Conservation (phyloP, 176 grass and related monocot genomes). For the Alloteropsis semialata region DNA sequence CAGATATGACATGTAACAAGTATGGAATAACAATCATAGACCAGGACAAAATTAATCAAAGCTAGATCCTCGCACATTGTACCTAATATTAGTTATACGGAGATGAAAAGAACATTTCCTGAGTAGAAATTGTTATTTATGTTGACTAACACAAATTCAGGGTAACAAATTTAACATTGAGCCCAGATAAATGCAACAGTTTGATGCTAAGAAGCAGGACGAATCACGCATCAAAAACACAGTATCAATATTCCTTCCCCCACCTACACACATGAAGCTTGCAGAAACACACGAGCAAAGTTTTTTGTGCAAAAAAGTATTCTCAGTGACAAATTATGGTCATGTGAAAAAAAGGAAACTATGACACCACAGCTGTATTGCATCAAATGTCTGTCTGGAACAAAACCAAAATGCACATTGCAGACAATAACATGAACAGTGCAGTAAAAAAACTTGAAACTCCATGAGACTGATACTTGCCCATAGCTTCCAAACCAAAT, state of each 20-base stretch:
- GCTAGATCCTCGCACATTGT: neutral
- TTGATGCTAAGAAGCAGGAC: neutral
- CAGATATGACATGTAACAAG: neutral
- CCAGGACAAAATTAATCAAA: constrained; percentile 1
- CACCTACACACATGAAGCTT: neutral
- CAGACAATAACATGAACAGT: neutral
- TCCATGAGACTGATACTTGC: neutral
- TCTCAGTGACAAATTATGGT: neutral
- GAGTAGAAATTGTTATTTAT: neutral
- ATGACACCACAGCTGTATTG: neutral
- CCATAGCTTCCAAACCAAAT: neutral
- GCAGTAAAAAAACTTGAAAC: neutral
- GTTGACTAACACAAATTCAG: neutral
- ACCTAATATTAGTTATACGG: neutral
- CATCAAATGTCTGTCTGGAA: neutral
- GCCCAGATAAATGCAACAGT: neutral
- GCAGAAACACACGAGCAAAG: neutral
- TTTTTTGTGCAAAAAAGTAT: neutral
- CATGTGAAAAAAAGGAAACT: neutral
- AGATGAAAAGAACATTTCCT: neutral
- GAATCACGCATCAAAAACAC: neutral
- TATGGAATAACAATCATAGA: neutral
- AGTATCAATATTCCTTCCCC: neutral
- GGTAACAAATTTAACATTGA: neutral
- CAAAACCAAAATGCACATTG: neutral